A percentile compares a stretch with the other conserved stretches of the same genome.
These are phyloP conservation scores for Paecilomyces fulvus DNA, from an alignment of 2,329 filamentous ascomycete genomes.

Conservation along the genomic window DNA sequence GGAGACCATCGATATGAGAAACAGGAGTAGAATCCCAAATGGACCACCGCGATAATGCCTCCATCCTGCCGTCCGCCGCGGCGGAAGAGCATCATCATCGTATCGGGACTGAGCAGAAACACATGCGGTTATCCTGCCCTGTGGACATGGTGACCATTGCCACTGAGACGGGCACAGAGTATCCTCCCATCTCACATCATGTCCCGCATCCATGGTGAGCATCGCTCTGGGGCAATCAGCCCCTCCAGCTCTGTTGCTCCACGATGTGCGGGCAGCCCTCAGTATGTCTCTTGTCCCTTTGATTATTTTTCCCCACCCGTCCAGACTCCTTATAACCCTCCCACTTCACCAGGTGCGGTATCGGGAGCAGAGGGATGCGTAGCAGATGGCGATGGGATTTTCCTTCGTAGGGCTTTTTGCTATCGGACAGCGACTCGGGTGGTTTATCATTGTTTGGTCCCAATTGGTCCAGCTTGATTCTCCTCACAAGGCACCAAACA, in stretches of 20 bases:
- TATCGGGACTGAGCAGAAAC: neutral
- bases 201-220: slow-evolving; percentile 23
- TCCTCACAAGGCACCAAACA: neutral
- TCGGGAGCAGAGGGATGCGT: neutral
- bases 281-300: neutral
- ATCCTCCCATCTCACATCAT: slow-evolving; percentile 15
- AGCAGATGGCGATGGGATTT: neutral
- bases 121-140: neutral
- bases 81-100: slow-evolving; percentile 13
- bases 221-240: slow-evolving; percentile 30
- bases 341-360: neutral
- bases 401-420: neutral
- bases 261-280: slow-evolving; percentile 18
- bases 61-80: slow-evolving; percentile 7
- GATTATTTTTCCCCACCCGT: neutral
- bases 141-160: neutral
- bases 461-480: neutral
- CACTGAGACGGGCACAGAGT: neutral
- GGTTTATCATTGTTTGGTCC: neutral
- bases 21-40: slow-evolving; percentile 4
- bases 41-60: neutral
- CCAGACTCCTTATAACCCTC: neutral
- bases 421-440: neutral
- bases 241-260: slow-evolving; percentile 28
- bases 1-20: slow-evolving; percentile 15